Evolutionary conservation across 179 eudicot species (phyloP).

Genomic region (Monotropa hypopitys): DNA sequence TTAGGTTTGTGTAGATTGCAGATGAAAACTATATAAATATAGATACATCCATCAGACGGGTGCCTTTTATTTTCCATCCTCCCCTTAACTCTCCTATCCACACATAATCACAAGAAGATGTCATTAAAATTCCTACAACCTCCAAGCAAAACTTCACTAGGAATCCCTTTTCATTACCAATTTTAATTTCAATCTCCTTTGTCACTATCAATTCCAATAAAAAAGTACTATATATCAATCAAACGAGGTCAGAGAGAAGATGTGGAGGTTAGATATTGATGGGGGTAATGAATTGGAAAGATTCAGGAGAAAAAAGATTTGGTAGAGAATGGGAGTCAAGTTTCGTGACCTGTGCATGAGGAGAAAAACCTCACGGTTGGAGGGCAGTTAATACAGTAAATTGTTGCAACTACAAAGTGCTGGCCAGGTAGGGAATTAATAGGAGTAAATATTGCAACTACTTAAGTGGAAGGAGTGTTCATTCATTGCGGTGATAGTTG

Average conservation of each 20-base stretch:
- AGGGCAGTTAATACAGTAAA: background rate
- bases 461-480: background rate
- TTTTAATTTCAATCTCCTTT: no score
- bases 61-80: no score
- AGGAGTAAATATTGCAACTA: slow-evolving; percentile 5
- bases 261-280: background rate
- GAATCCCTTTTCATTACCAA: no score
- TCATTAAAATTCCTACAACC: no score
- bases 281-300: slow-evolving; percentile 9
- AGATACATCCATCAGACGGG: no score
- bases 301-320: background rate
- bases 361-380: background rate
- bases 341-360: background rate
- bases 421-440: background rate
- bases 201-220: no score
- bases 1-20: background rate
- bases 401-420: background rate
- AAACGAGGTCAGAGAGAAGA: no score
- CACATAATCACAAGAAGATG: no score
- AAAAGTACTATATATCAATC: no score
- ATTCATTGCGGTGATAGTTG: slow-evolving; percentile 1
- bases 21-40: background rate
- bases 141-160: no score
- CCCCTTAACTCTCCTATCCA: no score
- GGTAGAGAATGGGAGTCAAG: background rate